Evolutionary conservation across 1,139 yeast species (phyloP).

Genomic region (Hansenula anomala): DNA sequence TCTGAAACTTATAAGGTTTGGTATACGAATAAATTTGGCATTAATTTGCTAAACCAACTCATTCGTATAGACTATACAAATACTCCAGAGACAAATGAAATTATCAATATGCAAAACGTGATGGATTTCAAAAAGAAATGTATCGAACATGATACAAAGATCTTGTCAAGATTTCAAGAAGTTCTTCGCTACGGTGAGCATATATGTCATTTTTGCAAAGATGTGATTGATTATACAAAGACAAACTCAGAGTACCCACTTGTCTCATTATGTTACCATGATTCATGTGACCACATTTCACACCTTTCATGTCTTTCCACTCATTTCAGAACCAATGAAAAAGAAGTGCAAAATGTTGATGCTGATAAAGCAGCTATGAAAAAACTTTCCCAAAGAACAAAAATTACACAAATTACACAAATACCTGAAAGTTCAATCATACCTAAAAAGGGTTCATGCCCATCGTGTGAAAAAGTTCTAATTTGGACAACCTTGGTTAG

Average conservation of each 20-base stretch:
- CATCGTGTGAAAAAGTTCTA: conserved; percentile 30
- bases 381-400: background rate
- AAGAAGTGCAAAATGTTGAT: background rate
- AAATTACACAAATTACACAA: background rate
- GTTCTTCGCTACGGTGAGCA: conserved; percentile 22
- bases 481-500: conserved; percentile 39
- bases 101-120: conserved; percentile 18
- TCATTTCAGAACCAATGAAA: conserved; percentile 15
- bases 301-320: conserved; percentile 44
- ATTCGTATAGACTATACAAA: conserved; percentile 6
- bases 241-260: conserved; percentile 21
- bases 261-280: conserved; percentile 34
- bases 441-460: conserved; percentile 39
- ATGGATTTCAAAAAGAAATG: conserved; percentile 18
- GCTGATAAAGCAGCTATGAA: background rate
- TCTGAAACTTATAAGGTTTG: conserved; percentile 25
- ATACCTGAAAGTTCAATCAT: conserved; percentile 22
- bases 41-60: conserved; percentile 15
- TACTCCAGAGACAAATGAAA: conserved; percentile 14
- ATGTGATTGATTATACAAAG: conserved; percentile 30
- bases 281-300: conserved; percentile 29
- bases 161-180: conserved; percentile 21
- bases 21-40: conserved; percentile 29
- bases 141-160: conserved; percentile 9
- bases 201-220: conserved; percentile 29